phyloP scores from a whole-genome alignment of 768 basidiomycete genomes.

The Guyanaporus albipodus region DNA sequence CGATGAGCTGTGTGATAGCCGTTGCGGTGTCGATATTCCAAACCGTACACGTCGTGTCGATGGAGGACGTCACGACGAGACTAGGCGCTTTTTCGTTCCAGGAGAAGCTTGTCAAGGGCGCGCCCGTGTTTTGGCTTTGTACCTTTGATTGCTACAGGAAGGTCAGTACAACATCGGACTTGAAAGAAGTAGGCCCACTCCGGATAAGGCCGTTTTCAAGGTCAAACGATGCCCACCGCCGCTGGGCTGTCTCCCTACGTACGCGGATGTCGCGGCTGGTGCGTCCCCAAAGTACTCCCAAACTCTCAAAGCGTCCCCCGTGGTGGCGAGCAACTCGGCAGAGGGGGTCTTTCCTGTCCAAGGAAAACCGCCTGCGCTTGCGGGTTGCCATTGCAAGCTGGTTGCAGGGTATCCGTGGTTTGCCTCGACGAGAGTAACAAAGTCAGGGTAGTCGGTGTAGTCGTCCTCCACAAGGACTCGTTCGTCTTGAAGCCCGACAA shows the following conservation, averaged over 20 bases:
- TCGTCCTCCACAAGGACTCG: conserved; percentile 85
- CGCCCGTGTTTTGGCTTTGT: conserved; percentile 75
- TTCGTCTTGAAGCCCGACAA: conserved; percentile 79
- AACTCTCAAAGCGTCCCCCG: conserved; percentile 87
- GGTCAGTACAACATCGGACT: conserved; percentile 8
- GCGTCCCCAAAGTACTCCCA: conserved; percentile 84
- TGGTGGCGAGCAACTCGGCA: conserved; percentile 87
- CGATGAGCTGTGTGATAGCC: conserved; percentile 95
- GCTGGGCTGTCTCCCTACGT: conserved; percentile 63
- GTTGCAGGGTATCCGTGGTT: conserved; percentile 93
- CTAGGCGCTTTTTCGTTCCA: conserved; percentile 94
- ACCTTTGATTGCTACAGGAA: conserved; percentile 77
- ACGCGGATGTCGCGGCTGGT: conserved; percentile 51
- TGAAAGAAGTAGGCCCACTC: conserved; percentile 48
- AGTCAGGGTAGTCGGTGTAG: conserved; percentile 79
- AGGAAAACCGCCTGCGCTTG: conserved; percentile 52
- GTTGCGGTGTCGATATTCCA: conserved; percentile 96
- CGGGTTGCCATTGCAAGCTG: conserved; percentile 90
- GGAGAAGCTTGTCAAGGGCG: conserved; percentile 94
- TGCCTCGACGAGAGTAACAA: conserved; percentile 78
- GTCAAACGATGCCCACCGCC: conserved; percentile 59
- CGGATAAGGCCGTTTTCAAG: conserved; percentile 75
- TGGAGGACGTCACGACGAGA: conserved; percentile 93
- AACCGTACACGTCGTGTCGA: conserved; percentile 97
- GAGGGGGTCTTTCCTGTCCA: conserved; percentile 66